Percentiles rank a stretch among this genome's conserved stretches.
These are phyloP conservation scores for Alternaria sp. DNA, from an alignment of 2,329 filamentous ascomycete genomes.

Conservation along the genomic window DNA sequence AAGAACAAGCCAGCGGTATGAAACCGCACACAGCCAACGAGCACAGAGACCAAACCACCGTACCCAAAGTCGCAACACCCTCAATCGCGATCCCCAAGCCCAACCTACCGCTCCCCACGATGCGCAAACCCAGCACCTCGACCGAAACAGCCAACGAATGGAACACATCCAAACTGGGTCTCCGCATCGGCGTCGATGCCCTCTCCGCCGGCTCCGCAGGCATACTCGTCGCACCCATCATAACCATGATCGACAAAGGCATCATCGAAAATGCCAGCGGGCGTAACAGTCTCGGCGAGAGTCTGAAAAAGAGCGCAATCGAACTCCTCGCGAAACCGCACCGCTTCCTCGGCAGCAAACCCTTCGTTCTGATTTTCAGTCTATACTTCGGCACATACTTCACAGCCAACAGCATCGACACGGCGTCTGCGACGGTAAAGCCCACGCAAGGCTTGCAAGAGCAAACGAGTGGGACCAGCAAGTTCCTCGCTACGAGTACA, in stretches of 20 bases:
- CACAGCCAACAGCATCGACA: conserved; percentile 87
- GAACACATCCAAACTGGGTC: conserved; percentile 77
- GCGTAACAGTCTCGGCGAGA: conserved; percentile 63
- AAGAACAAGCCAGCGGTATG: conserved; percentile 19
- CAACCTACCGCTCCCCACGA: conserved; percentile 6
- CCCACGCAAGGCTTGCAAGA: conserved; percentile 68
- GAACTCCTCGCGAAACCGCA: conserved; percentile 67
- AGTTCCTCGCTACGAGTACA: conserved; percentile 80
- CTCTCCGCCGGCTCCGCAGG: conserved; percentile 74
- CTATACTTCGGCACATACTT: conserved; percentile 90
- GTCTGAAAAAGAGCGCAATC: conserved; percentile 64
- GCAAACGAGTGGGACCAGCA: conserved; percentile 75
- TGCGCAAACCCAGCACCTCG: conserved; percentile 1
- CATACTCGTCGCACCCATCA: conserved; percentile 78
- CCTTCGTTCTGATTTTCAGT: conserved; percentile 69
- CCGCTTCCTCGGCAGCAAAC: conserved; percentile 66
- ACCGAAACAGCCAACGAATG: conserved; percentile 51
- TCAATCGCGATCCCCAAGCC: conserved; percentile 7
- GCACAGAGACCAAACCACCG: neutral
- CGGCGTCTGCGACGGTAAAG: conserved; percentile 67
- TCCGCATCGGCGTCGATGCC: conserved; percentile 71
- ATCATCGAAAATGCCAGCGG: conserved; percentile 86
- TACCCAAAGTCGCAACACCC: conserved; percentile 1
- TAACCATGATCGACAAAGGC: conserved; percentile 81
- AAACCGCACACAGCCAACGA: neutral